These are phyloP conservation scores for Xylaria cubensis DNA, from an alignment of 495 filamentous ascomycete genomes.

Conservation along the genomic window DNA sequence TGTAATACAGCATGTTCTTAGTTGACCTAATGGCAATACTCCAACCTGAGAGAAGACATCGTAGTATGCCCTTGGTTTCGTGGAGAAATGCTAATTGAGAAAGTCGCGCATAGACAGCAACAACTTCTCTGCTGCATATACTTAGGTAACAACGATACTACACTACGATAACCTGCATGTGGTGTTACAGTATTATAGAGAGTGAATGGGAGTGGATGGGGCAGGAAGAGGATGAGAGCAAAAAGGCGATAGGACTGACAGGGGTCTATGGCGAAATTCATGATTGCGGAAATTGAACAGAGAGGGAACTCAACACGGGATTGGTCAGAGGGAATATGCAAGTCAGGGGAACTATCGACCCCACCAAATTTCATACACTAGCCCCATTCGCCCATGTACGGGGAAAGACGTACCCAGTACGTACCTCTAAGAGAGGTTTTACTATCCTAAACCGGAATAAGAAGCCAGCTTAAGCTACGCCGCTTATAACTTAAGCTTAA, in stretches of 20 bases:
- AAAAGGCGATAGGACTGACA: not conserved
- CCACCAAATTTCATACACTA: constrained; percentile 20
- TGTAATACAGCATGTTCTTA: not conserved
- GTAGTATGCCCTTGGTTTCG: too few relatives aligned
- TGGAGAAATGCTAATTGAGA: too few relatives aligned
- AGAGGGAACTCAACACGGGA: not conserved
- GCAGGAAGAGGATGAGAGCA: not conserved
- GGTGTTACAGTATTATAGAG: not conserved
- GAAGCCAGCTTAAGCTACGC: too few relatives aligned
- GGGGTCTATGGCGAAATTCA: constrained; percentile 6
- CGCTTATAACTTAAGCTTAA: too few relatives aligned
- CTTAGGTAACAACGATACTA: not conserved
- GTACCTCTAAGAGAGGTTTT: too few relatives aligned
- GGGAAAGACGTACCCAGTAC: not conserved
- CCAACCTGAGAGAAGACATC: not conserved
- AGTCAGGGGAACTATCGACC: constrained; percentile 26
- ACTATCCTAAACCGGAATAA: too few relatives aligned
- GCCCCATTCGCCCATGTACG: constrained; percentile 21
- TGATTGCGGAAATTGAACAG: constrained; percentile 22
- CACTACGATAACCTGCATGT: not conserved
- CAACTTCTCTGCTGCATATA: not conserved
- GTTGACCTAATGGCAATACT: not conserved
- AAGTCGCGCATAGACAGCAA: not conserved
- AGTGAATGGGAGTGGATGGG: not conserved
- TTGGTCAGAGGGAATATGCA: constrained; percentile 15